Percentiles rank a stretch among this genome's conserved stretches.
Evolutionary conservation across 164 flowering plant species (phyloP).

Genomic region (Vitis riparia): DNA sequence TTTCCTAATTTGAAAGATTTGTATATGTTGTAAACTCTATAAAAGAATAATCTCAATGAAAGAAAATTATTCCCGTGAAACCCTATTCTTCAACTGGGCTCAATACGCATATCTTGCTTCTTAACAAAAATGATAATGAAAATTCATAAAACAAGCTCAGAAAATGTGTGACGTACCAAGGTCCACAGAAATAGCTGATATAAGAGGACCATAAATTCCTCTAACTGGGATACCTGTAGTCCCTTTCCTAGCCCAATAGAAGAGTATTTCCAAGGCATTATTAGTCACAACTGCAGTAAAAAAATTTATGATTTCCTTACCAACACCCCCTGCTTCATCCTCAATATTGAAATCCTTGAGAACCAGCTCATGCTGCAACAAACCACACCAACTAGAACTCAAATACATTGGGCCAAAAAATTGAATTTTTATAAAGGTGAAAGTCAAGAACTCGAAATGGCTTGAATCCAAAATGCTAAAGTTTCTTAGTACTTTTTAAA

Average conservation of each 20-base stretch:
- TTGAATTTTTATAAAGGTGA: too few relatives aligned
- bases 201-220: slow-evolving; percentile 36
- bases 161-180: slow-evolving; percentile 14
- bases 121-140: not conserved
- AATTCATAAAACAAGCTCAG: not conserved
- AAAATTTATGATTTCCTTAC: slow-evolving; percentile 21
- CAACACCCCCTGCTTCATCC: slow-evolving; percentile 48
- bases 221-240: slow-evolving; percentile 26
- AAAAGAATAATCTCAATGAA: too few relatives aligned
- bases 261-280: slow-evolving; percentile 31
- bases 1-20: too few relatives aligned
- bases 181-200: slow-evolving; percentile 31
- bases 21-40: too few relatives aligned
- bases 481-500: too few relatives aligned
- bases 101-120: too few relatives aligned
- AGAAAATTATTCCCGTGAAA: too few relatives aligned
- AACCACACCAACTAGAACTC: not conserved
- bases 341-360: slow-evolving; percentile 61
- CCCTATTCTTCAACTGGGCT: too few relatives aligned
- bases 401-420: not conserved
- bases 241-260: slow-evolving; percentile 45
- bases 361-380: slow-evolving; percentile 29
- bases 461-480: too few relatives aligned
- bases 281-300: slow-evolving; percentile 30
- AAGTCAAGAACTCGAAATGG: too few relatives aligned